phyloP scores from a whole-genome alignment of 768 basidiomycete genomes.

The Xanthoconium purpureum region DNA sequence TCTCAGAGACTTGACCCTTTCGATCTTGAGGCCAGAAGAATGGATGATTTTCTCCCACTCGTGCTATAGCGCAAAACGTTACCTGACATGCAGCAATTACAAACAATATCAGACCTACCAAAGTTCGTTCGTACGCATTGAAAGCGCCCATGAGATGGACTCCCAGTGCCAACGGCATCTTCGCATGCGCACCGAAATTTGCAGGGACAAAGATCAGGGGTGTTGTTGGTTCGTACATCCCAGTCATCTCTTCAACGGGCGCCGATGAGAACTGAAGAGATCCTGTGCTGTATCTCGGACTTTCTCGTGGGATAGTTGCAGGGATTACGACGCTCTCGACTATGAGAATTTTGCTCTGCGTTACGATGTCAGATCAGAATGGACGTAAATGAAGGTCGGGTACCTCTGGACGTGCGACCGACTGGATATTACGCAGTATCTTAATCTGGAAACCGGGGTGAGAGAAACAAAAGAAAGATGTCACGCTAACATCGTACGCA shows the following conservation, averaged over 20 bases:
- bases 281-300: not conserved
- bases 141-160: not conserved
- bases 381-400: not conserved
- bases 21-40: not conserved
- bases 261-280: not conserved
- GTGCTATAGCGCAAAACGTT: not conserved
- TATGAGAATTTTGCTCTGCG: constrained; percentile 1
- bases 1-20: not conserved
- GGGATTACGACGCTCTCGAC: not conserved
- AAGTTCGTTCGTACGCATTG: not conserved
- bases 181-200: not conserved
- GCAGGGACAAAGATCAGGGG: not conserved
- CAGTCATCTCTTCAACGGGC: not conserved
- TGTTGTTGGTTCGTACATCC: not conserved
- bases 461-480: not conserved
- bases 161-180: not conserved
- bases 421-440: not conserved
- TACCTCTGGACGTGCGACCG: not conserved
- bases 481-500: not conserved
- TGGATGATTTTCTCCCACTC: not conserved
- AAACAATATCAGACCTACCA: not conserved
- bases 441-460: not conserved
- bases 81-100: not conserved
- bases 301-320: not conserved
- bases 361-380: not conserved